These are phyloP conservation scores for Conringia planisiliqua DNA, from an alignment of 345 rosid species.

Conservation along the genomic window DNA sequence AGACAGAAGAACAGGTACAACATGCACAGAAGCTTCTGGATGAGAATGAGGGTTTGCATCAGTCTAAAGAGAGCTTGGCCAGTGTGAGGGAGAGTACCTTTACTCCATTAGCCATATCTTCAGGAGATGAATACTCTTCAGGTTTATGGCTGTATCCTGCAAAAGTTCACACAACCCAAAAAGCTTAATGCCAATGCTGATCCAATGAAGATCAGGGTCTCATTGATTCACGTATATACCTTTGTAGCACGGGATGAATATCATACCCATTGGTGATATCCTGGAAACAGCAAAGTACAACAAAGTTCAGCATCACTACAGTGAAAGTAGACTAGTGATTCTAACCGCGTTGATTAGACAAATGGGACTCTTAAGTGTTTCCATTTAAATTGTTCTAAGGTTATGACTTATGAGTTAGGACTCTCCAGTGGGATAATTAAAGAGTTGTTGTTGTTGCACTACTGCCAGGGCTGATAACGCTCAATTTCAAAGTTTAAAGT, in stretches of 20 bases:
- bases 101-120: slow-evolving; percentile 78
- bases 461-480: not conserved
- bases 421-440: not conserved
- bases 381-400: not conserved
- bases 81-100: slow-evolving; percentile 72
- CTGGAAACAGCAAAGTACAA: slow-evolving; percentile 39
- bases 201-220: not conserved
- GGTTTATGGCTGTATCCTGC: slow-evolving; percentile 97
- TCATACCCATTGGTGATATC: slow-evolving; percentile 95
- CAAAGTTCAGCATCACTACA: not conserved
- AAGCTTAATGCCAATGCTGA: not conserved
- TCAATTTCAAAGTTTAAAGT: not conserved
- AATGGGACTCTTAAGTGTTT: not conserved
- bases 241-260: slow-evolving; percentile 95
- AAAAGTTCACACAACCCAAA: slow-evolving; percentile 13
- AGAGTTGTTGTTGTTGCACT: not conserved
- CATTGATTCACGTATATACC: slow-evolving; percentile 38
- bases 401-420: slow-evolving; percentile 4
- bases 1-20: slow-evolving; percentile 5
- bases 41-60: slow-evolving; percentile 17
- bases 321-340: not conserved
- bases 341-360: not conserved
- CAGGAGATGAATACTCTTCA: slow-evolving; percentile 68
- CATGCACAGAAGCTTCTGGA: slow-evolving; percentile 20
- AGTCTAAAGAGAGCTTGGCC: slow-evolving; percentile 60